Evolutionary conservation across 495 filamentous ascomycete genomes (phyloP), one percentile per base, ranked within the genome.

Genomic region (Bombardia bombarda): DNA sequence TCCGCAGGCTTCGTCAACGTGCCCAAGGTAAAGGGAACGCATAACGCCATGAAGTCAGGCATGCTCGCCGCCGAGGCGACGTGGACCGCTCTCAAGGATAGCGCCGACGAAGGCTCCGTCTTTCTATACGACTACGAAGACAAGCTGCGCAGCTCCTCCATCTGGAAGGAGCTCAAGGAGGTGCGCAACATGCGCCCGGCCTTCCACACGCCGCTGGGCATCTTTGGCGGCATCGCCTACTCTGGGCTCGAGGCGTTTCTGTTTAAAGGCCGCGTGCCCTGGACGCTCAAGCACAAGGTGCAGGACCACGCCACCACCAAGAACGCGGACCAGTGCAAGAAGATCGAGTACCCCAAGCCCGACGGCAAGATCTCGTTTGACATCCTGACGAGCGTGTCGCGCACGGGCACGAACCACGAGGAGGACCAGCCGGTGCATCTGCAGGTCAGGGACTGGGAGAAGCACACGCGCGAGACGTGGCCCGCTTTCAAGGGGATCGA

Each of bases 401-500:
- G 93, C 37, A 97, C 90, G 1, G 93, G 92, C 1, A 99, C 92
- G 30, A 99, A 97, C 64, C 92, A 99, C 61, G 93, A 97, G 64
- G 92, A 99, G 65, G 92, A 99, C 64, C 90, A 99, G 67, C 92
- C 92, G 0, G 87, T 93, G 35, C 92, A 99, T 60, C 67, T 99
- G 51, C 85, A 90, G 66, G 93, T 98, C 45, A 74, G 81, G 63
- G 89, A 97, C 59, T 96, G 90, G 89, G 86, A 94, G 32, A 77
- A 78, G 62, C 93, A 99, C 64, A 83, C 84, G 7, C 67, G 80
- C 37, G 75, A 79, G 52, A 83, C 86, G 39, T 99, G 79, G 73
- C 92, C 92, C 7, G 68, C 75, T 50, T 99, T 87, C 63, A 83
- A 95, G 69, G 92, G 92, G 1, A 51, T 99, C 1, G 92, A 99